A percentile compares a stretch with the other conserved stretches of the same genome.
Conservation (phyloP, 306 rosid genomes). For the Lotus japonicus region DNA sequence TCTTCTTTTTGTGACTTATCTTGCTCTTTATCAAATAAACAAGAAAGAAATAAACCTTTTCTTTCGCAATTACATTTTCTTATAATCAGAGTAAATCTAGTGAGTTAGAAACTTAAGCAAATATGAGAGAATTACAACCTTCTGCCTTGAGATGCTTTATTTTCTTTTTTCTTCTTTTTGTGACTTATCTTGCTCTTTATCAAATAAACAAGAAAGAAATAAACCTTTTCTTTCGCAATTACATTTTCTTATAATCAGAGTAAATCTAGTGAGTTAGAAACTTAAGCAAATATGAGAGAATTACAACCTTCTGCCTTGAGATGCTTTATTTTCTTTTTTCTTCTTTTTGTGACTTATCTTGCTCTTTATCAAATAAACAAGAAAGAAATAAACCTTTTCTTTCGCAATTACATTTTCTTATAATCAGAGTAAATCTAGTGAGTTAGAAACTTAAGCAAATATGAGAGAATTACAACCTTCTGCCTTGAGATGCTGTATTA, state of each 20-base stretch:
- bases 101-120: neutral
- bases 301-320: no score
- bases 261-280: neutral
- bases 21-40: neutral
- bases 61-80: constrained; percentile 14
- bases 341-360: neutral
- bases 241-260: neutral
- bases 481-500: constrained; percentile 26
- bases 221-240: constrained; percentile 2
- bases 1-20: neutral
- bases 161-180: neutral
- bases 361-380: neutral
- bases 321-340: no score
- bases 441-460: neutral
- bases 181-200: neutral
- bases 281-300: neutral
- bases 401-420: no score
- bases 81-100: neutral
- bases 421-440: neutral
- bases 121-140: neutral
- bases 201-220: neutral
- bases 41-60: neutral
- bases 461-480: constrained; percentile 34
- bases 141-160: no score
- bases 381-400: neutral